phyloP scores from a whole-genome alignment of 345 rosid genomes.

The Salix koriyanagi region DNA sequence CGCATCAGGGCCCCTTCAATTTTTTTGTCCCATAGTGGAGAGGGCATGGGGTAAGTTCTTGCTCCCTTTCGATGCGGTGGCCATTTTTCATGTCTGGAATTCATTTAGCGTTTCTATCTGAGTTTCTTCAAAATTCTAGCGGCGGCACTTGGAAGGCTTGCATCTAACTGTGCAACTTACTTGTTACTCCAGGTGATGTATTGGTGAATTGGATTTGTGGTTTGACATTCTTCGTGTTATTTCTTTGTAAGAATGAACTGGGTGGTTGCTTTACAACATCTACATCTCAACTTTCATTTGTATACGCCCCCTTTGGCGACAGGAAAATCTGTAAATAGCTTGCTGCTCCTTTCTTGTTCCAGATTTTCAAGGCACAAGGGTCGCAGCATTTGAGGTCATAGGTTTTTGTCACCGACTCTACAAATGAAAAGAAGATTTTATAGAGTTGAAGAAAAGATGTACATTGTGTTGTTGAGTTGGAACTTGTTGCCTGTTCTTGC shows the following conservation, averaged over 20 bases:
- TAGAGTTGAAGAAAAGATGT: background rate
- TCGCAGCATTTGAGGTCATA: conserved; percentile 22
- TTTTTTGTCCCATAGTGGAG: background rate
- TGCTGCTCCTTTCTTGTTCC: conserved; percentile 20
- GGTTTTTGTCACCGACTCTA: conserved; percentile 11
- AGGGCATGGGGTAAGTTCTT: conserved; percentile 26
- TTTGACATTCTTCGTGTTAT: background rate
- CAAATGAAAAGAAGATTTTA: conserved; percentile 11
- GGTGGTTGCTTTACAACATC: conserved; percentile 2
- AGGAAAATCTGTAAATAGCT: conserved; percentile 37
- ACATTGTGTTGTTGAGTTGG: background rate
- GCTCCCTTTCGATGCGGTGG: background rate
- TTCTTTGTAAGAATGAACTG: background rate
- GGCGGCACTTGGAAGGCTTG: background rate
- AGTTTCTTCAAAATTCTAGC: background rate
- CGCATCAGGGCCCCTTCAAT: conserved; percentile 5
- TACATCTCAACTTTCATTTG: conserved; percentile 14
- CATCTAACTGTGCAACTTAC: conserved; percentile 10
- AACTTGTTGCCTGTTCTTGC: too few relatives aligned
- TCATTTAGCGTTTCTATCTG: background rate
- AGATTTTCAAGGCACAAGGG: conserved; percentile 12
- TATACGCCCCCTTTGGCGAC: conserved; percentile 12
- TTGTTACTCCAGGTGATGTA: conserved; percentile 26
- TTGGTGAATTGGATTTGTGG: conserved; percentile 7
- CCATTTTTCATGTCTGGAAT: background rate